Percentiles rank a stretch among this genome's conserved stretches.
phyloP scores from a whole-genome alignment of 192 early-diverging fungal species.

The Lunasporangiospora selenospora region DNA sequence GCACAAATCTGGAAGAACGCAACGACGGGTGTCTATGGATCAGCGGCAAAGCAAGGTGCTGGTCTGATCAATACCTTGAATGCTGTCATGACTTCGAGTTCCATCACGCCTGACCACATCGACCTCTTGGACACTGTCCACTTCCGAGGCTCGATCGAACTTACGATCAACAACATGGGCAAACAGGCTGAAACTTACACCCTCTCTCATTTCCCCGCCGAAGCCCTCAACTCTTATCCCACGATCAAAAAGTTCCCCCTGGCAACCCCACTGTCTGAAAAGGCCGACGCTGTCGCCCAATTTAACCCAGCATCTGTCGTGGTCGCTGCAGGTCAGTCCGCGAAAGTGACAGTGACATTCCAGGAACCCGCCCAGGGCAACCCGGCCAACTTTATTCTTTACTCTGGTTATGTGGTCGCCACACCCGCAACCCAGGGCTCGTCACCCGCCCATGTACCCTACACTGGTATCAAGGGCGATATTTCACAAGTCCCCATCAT shows the following conservation, averaged over 20 bases:
- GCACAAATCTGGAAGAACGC: conserved; percentile 19
- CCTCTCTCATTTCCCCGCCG: conserved; percentile 33
- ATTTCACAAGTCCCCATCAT: conserved; percentile 50
- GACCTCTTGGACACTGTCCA: conserved; percentile 59
- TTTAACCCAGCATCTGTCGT: conserved; percentile 13
- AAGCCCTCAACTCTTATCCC: conserved; percentile 29
- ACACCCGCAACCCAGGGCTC: conserved; percentile 21
- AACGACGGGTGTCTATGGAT: conserved; percentile 26
- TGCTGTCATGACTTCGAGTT: conserved; percentile 37
- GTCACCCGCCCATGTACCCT: conserved; percentile 48
- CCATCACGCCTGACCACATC: conserved; percentile 53
- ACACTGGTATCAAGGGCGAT: conserved; percentile 53
- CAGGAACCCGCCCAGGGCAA: conserved; percentile 16
- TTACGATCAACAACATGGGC: conserved; percentile 53
- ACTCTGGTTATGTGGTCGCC: conserved; percentile 54
- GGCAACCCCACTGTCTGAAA: background rate
- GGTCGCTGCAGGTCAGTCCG: conserved; percentile 13
- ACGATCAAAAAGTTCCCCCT: conserved; percentile 1
- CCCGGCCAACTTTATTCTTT: conserved; percentile 33
- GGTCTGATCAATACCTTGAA: conserved; percentile 59
- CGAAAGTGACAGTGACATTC: conserved; percentile 17
- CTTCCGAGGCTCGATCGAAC: conserved; percentile 18
- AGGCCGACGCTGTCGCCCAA: conserved; percentile 14
- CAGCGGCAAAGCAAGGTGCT: conserved; percentile 55
- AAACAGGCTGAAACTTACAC: conserved; percentile 33